These are phyloP conservation scores for Neocatenulostroma microsporum DNA, from an alignment of 2,329 filamentous ascomycete genomes.

Conservation along the genomic window DNA sequence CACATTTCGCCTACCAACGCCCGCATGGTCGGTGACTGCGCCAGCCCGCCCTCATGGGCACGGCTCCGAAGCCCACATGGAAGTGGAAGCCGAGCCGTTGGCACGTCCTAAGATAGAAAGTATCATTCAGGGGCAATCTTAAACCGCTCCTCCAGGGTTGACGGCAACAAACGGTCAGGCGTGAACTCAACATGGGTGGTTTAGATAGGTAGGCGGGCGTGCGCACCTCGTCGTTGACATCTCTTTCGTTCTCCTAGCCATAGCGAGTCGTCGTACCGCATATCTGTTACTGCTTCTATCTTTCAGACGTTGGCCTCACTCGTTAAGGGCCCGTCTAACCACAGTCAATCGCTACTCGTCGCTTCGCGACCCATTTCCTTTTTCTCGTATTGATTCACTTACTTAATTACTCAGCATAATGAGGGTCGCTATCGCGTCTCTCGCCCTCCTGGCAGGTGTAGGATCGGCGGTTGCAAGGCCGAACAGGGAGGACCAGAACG, in stretches of 20 bases:
- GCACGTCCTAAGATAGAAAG: background rate
- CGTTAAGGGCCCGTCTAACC: conserved; percentile 9
- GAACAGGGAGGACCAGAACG: background rate
- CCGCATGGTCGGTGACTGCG: no score
- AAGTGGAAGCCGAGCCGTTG: background rate
- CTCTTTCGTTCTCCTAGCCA: background rate
- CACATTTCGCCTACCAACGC: no score
- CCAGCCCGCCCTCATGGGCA: no score
- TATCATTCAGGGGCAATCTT: conserved; percentile 2
- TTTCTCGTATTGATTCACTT: conserved; percentile 1
- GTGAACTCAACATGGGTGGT: background rate
- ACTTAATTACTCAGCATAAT: conserved; percentile 1
- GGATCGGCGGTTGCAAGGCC: conserved; percentile 3
- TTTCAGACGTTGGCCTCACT: conserved; percentile 9
- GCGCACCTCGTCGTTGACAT: background rate
- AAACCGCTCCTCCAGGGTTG: background rate
- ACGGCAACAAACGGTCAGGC: background rate
- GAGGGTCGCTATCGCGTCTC: conserved; percentile 7
- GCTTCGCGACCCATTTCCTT: no score
- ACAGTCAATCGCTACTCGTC: conserved; percentile 6
- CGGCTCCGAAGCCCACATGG: background rate
- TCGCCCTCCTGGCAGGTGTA: conserved; percentile 7
- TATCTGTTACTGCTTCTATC: background rate
- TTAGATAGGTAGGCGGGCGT: conserved; percentile 3
- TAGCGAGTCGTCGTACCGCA: background rate